Base-by-base conservation (phyloP, 345 rosid species). In the Kernera saxatilis region DNA sequence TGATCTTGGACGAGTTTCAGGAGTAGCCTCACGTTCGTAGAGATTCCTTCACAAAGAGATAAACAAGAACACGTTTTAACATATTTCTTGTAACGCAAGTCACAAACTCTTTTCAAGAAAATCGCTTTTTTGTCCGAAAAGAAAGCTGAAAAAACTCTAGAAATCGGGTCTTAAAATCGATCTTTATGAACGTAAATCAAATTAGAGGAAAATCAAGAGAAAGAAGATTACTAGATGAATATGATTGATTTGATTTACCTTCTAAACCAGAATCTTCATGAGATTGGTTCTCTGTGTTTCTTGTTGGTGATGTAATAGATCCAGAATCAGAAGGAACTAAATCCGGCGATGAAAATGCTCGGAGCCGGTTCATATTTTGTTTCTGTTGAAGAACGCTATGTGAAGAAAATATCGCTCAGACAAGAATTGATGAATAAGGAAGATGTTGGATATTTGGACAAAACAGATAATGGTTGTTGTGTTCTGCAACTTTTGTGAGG, bases 1-100 rank as follows among this genome's bases (percentile, higher is more conserved):
- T 92, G 88, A 35, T 92, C 93, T 19, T 87, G 88, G 36, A 92
- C 83, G 32, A 92, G 67, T 64, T 92, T 92, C 12, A 87, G 74
- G 8, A 92, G 67, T 29, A 92, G 77, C 86, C 82, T 87, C 53
- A 87, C 83, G 30, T 83, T 82, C 15, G 96, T 80, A 9, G 84
- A 73, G 32, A 87, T 69, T 2, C 93, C 96, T 89, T 58, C 39
- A 40, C 23, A 48, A 3, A 30, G n/a, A 33, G n/a, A n/a, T n/a
- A n/a, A 69, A 1, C 35, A 58, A 17, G 50, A 61, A 44, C 21
- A 25, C 5, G 32, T 41, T 51, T 33, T 30, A 45, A 64, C 39
- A 39, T 3, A 5, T 6, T 53, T 22, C 71, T 69, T 70, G 51
- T 1, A 5, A 25, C 1, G 19, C 73, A 75, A 62, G 69, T 21